Conservation (phyloP, 1,139 yeast genomes). For the Debaryomycetaceae sp. region DNA sequence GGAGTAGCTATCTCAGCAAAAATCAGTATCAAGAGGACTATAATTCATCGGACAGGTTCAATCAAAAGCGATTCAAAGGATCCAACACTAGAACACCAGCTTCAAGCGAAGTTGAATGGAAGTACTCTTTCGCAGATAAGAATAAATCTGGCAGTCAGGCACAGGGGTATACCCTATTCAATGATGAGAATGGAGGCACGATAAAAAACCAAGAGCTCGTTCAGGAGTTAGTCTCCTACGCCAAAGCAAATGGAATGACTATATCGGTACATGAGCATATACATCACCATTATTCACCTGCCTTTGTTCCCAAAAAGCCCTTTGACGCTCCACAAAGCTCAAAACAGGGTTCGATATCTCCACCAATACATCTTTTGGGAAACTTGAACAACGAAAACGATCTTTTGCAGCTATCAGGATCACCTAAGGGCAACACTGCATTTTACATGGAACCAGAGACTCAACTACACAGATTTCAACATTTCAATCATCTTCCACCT, state of each 20-base stretch:
- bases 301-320: constrained; percentile 4
- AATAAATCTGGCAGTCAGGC: background rate
- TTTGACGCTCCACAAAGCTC: constrained; percentile 13
- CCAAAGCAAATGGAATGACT: constrained; percentile 55
- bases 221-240: constrained; percentile 56
- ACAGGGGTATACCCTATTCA: constrained; percentile 17
- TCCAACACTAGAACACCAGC: constrained; percentile 10
- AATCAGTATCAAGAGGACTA: background rate
- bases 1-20: background rate
- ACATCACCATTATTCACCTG: constrained; percentile 60
- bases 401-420: constrained; percentile 1
- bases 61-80: background rate
- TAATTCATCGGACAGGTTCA: background rate
- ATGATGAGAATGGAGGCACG: constrained; percentile 37
- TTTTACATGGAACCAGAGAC: constrained; percentile 51
- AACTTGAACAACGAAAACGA: background rate
- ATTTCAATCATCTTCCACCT: constrained; percentile 71
- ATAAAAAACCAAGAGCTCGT: constrained; percentile 53
- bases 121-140: constrained; percentile 19
- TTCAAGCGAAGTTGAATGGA: constrained; percentile 28
- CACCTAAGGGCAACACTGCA: constrained; percentile 4
- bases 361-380: background rate
- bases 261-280: constrained; percentile 83
- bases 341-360: background rate
- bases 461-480: constrained; percentile 57